Base-by-base conservation (phyloP, 306 rosid genomes). In the Quercus rubra region DNA sequence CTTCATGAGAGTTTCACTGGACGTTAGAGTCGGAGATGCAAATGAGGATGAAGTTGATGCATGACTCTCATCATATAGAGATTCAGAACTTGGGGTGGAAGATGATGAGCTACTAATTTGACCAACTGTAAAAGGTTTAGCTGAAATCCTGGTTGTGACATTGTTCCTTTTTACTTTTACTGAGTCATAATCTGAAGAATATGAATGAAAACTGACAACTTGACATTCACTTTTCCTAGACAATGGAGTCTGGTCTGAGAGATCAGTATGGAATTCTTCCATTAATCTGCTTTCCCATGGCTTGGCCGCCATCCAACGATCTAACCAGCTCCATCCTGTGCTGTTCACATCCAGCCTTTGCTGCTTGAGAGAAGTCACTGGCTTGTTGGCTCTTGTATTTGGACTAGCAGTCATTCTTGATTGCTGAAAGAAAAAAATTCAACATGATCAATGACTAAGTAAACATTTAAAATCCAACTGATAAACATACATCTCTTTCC, bases 261-360 rank as follows among this genome's bases (percentile, higher is more conserved):
- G 88, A n/a, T 71, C 76, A 20, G 66, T 80, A 59, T 76, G 38
- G 13, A 23, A 74, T 52, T 79, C 92, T 79, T 89, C 93, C 85
- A 85, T 77, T 9, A 86, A 85, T 80, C 87, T 79, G 74, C 70
- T 87, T 77, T 91, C 94, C 94, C 96, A 89, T 62, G 98, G 96
- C 84, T 85, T 94, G 41, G 88, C 31, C 0, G 92, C 89, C 91
- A 89, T 92, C 97, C 97, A 92, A 11, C 87, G 76, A 20, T 94
- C 97, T 78, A 92, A 79, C 88, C 93, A 93, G 81, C 84, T 81
- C 71, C 78, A 80, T 68, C 83, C 92, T 11, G 82, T 75, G 74
- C 74, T 76, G 82, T 89, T 86, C 55, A 73, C 31, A 62, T 76
- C 85, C 28, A 35, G 78, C 41, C 76, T 89, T 49, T 84, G 82